Evolutionary conservation across 768 basidiomycete genomes (phyloP), one percentile per base, ranked within the genome.

Genomic region (Kwoniella sp.): DNA sequence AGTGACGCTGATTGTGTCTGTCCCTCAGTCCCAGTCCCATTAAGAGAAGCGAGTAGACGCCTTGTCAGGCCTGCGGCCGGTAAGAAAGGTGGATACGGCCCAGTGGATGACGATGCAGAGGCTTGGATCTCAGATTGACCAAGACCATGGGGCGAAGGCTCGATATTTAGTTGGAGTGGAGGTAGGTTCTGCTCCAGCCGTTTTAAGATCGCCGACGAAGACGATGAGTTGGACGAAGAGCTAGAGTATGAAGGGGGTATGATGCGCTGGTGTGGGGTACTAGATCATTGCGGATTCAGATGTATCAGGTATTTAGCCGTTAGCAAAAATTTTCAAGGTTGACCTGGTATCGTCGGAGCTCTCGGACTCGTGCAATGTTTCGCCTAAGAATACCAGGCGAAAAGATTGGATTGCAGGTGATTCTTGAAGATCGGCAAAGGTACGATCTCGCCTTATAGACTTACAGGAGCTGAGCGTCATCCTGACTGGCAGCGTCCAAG

Each of bases 381-480:
- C n/a, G n/a, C n/a, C n/a, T n/a, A n/a, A n/a, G n/a, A n/a, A n/a
- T n/a, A n/a, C n/a, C n/a, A n/a, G n/a, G n/a, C n/a, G n/a, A n/a
- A n/a, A n/a, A n/a, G n/a, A n/a, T n/a, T n/a, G n/a, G n/a, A n/a
- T n/a, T n/a, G n/a, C n/a, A n/a, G n/a, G n/a, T n/a, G n/a, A n/a
- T n/a, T n/a, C n/a, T 50, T 37, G 22, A 26, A 6, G 12, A 13
- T 60, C 7, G n/a, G n/a, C 19, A 25, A 29, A 6, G 27, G 48
- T 15, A 44, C 40, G 40, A n/a, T 44, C 40, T 15, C 17, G 21
- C 24, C 15, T 29, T 27, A 2, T 55, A n/a, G 47, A 80, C 86
- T 64, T 75, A 92, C 90, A 83, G 71, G 86, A 92, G 90, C 71
- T 92, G 91, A 0, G 83, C 80, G 72, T 92, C 90, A 24, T 86